These are phyloP conservation scores for Pseudohyphozyma bogoriensis DNA, from an alignment of 768 basidiomycete species.

Conservation along the genomic window DNA sequence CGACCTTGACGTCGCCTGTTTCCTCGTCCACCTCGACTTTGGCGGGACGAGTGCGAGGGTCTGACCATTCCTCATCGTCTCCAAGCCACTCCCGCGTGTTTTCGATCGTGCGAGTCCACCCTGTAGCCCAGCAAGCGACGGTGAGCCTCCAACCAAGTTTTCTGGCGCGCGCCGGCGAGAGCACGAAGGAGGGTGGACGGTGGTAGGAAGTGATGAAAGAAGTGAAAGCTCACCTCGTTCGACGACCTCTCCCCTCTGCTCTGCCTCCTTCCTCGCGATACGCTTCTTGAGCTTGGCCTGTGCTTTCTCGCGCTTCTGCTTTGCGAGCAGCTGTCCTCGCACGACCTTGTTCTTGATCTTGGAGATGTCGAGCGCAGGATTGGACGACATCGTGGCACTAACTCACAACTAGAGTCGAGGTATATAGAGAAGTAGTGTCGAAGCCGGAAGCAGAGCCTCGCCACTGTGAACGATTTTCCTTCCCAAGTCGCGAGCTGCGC, in stretches of 20 bases:
- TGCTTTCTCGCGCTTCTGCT: conserved; percentile 24
- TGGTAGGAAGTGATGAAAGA: too few species aligned
- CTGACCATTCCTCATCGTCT: conserved; percentile 23
- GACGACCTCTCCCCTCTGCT: conserved; percentile 63
- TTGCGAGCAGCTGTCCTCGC: conserved; percentile 13
- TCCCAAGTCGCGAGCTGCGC: too few species aligned
- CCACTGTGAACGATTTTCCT: too few species aligned
- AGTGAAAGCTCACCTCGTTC: conserved; percentile 51
- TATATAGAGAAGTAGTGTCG: too few species aligned
- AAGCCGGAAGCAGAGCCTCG: too few species aligned
- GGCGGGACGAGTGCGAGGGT: conserved; percentile 27
- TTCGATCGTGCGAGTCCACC: conserved; percentile 56
- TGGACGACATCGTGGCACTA: too few species aligned
- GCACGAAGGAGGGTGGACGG: too few species aligned
- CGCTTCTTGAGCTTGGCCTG: conserved; percentile 50
- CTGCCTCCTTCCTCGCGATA: conserved; percentile 69
- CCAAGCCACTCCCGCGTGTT: conserved; percentile 67
- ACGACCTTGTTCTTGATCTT: conserved; percentile 29
- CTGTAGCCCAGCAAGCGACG: conserved; percentile 23
- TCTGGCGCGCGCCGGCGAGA: neutral
- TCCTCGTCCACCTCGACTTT: conserved; percentile 33
- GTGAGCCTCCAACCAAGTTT: conserved; percentile 33
- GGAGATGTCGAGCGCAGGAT: too few species aligned
- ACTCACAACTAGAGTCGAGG: too few species aligned
- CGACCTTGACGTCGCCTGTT: conserved; percentile 39